Evolutionary conservation across 352 stramenopile species (phyloP).

Genomic region (Stramenopiles sp.): DNA sequence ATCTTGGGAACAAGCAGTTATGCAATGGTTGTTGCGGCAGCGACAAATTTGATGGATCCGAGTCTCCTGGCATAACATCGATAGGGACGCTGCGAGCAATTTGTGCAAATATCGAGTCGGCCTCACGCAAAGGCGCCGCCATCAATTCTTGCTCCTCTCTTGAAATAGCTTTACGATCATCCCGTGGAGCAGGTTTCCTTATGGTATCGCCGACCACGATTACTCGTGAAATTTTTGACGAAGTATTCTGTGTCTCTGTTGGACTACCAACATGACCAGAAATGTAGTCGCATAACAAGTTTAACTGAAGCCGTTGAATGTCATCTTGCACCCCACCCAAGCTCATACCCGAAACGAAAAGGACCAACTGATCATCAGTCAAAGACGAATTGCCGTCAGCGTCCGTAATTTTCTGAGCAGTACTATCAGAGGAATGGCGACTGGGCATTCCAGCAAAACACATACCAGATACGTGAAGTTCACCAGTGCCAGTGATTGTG

Average conservation of each 20-base stretch:
- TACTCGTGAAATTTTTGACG: constrained; percentile 44
- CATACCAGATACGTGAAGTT: constrained; percentile 40
- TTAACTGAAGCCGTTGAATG: constrained; percentile 32
- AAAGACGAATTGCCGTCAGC: no score
- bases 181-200: constrained; percentile 14
- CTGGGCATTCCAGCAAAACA: constrained; percentile 36
- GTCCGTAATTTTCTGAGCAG: constrained; percentile 33
- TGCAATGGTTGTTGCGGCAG: constrained; percentile 84
- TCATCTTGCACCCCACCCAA: constrained; percentile 30
- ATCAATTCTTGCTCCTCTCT: constrained; percentile 12
- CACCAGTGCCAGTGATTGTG: constrained; percentile 29
- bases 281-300: constrained; percentile 51
- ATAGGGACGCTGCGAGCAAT: constrained; percentile 55
- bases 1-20: constrained; percentile 64
- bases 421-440: no score
- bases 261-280: constrained; percentile 36
- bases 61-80: constrained; percentile 62
- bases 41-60: constrained; percentile 59
- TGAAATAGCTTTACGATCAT: background rate
- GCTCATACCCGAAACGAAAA: constrained; percentile 36
- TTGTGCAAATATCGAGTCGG: constrained; percentile 45
- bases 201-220: constrained; percentile 45
- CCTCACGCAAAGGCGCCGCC: constrained; percentile 35
- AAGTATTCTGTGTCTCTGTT: constrained; percentile 37
- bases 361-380: no score